phyloP scores from a whole-genome alignment of 2,329 filamentous ascomycete species.

The Aureobasidium sp. region DNA sequence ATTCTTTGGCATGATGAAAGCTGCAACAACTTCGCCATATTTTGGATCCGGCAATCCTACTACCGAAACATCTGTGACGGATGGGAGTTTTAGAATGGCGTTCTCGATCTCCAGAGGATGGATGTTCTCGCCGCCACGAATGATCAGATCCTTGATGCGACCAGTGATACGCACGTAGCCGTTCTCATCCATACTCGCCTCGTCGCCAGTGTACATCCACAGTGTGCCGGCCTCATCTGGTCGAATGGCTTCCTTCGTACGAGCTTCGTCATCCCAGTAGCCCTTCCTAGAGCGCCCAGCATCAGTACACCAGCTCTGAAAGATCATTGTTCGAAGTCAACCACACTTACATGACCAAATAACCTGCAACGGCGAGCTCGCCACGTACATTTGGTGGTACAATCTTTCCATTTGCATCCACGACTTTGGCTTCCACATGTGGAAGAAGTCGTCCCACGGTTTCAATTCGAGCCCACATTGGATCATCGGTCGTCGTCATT shows the following conservation, averaged over 20 bases:
- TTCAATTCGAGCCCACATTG: conserved; percentile 62
- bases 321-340: not conserved
- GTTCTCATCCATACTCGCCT: conserved; percentile 73
- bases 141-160: conserved; percentile 91
- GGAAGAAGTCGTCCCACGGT: conserved; percentile 77
- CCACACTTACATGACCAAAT: conserved; percentile 62
- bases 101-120: conserved; percentile 91
- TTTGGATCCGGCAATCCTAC: conserved; percentile 75
- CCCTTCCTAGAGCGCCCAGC: conserved; percentile 43
- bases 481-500: conserved; percentile 77
- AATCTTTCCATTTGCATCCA: conserved; percentile 55
- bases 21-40: conserved; percentile 81
- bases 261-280: conserved; percentile 70
- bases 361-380: conserved; percentile 77
- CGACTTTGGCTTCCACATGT: conserved; percentile 72
- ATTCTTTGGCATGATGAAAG: conserved; percentile 60
- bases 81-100: conserved; percentile 12
- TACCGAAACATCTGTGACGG: conserved; percentile 52
- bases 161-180: conserved; percentile 87
- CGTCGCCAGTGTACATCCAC: conserved; percentile 93
- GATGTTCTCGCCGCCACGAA: conserved; percentile 91
- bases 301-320: not conserved
- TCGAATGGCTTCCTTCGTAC: conserved; percentile 63
- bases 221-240: conserved; percentile 49
- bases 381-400: conserved; percentile 62